Percentiles rank a stretch among this genome's conserved stretches.
Conservation (phyloP, 2,329 filamentous ascomycete genomes). For the Thielaviopsis populi region DNA sequence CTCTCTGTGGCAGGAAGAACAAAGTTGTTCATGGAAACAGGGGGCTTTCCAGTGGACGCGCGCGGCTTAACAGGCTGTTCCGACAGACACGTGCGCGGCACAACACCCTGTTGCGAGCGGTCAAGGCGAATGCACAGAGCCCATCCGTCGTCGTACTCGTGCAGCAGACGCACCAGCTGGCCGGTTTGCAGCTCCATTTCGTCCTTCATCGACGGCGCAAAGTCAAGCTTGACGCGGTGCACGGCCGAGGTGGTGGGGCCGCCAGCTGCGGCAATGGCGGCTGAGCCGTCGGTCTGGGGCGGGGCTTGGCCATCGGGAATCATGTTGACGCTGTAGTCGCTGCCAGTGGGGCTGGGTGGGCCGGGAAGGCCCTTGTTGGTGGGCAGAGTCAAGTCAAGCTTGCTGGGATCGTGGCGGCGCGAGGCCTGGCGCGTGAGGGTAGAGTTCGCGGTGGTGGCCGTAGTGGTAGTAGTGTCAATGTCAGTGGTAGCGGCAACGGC, state of each 20-base stretch:
- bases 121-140: slow-evolving; percentile 85
- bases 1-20: neutral
- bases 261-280: slow-evolving; percentile 46
- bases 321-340: slow-evolving; percentile 46
- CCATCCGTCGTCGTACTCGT: slow-evolving; percentile 98
- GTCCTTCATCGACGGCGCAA: slow-evolving; percentile 81
- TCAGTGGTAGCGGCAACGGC: neutral
- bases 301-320: slow-evolving; percentile 33
- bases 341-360: slow-evolving; percentile 42
- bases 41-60: slow-evolving; percentile 29
- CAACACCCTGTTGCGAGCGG: slow-evolving; percentile 81
- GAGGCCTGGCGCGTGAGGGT: slow-evolving; percentile 39
- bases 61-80: slow-evolving; percentile 82
- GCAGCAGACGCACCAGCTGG: slow-evolving; percentile 72
- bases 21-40: slow-evolving; percentile 12
- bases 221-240: slow-evolving; percentile 87
- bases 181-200: slow-evolving; percentile 72
- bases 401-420: slow-evolving; percentile 36
- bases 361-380: slow-evolving; percentile 27
- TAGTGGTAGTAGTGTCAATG: slow-evolving; percentile 25
- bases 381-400: slow-evolving; percentile 39
- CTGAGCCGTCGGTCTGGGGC: slow-evolving; percentile 35
- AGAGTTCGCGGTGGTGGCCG: slow-evolving; percentile 22
- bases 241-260: slow-evolving; percentile 50
- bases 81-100: slow-evolving; percentile 84